Evolutionary conservation across 108 stramenopile genomes (phyloP).

Genomic region (Fistulifera solaris): DNA sequence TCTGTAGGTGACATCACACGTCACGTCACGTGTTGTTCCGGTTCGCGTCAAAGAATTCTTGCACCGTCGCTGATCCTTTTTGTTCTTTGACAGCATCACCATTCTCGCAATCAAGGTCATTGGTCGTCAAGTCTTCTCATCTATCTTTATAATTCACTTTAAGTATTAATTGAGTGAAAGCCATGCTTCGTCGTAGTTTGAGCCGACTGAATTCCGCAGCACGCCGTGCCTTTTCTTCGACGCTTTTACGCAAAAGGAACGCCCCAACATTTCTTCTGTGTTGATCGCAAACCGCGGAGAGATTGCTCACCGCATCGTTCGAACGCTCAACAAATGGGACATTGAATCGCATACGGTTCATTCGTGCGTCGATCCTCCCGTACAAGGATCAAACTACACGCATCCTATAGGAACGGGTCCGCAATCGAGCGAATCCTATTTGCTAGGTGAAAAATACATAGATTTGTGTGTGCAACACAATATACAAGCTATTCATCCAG

Average conservation of each 20-base stretch:
- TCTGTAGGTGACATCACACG: too few species aligned
- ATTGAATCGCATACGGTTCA: slow-evolving; percentile 91
- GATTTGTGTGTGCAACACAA: slow-evolving; percentile 70
- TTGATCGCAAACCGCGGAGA: slow-evolving; percentile 93
- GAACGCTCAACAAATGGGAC: slow-evolving; percentile 62
- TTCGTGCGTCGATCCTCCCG: slow-evolving; percentile 70
- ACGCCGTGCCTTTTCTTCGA: too few species aligned
- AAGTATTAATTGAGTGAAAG: too few species aligned
- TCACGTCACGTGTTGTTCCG: too few species aligned
- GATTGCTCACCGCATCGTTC: slow-evolving; percentile 87
- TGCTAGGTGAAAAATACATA: slow-evolving; percentile 70
- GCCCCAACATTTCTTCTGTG: slow-evolving; percentile 18
- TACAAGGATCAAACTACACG: slow-evolving; percentile 13
- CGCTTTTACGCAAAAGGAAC: too few species aligned
- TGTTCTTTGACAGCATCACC: too few species aligned
- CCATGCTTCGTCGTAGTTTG: neutral
- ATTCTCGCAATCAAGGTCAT: too few species aligned
- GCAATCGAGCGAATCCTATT: slow-evolving; percentile 51
- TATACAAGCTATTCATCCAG: slow-evolving; percentile 83
- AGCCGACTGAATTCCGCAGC: neutral
- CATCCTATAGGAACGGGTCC: slow-evolving; percentile 83
- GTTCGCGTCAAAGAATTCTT: too few species aligned
- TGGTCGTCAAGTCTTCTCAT: too few species aligned
- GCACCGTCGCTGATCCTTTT: too few species aligned
- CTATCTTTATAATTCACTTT: too few species aligned